These are phyloP conservation scores for Cadophora malorum DNA, from an alignment of 2,329 filamentous ascomycete genomes.

Conservation along the genomic window DNA sequence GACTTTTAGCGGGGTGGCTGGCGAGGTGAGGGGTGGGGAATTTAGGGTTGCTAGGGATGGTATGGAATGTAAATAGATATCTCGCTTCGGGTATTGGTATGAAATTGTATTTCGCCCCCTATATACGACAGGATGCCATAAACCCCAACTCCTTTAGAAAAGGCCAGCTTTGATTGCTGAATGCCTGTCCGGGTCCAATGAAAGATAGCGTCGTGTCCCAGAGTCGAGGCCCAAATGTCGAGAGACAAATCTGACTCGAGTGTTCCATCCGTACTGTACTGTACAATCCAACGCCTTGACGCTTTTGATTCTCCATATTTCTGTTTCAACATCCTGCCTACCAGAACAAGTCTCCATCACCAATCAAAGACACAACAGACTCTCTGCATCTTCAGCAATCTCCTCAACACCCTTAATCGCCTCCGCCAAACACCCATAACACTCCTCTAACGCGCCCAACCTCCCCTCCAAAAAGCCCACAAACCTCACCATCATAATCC, in stretches of 20 bases:
- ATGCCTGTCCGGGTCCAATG: not conserved
- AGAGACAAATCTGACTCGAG: not conserved
- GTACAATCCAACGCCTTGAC: slow-evolving; percentile 1
- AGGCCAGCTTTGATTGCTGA: not conserved
- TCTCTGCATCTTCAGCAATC: not conserved
- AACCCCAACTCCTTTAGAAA: not conserved
- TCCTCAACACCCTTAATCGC: not conserved
- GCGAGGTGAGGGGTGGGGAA: not conserved
- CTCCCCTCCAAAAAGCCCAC: slow-evolving; percentile 29
- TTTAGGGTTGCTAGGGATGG: not conserved
- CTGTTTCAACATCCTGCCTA: too few species aligned
- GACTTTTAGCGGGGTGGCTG: not conserved
- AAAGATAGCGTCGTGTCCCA: not conserved
- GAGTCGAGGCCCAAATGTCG: not conserved
- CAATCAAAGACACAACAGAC: not conserved
- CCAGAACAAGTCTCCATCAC: not conserved
- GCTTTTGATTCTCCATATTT: not conserved
- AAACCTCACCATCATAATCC: slow-evolving; percentile 30
- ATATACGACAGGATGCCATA: not conserved
- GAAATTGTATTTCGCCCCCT: not conserved
- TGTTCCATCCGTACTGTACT: not conserved
- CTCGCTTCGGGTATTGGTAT: not conserved
- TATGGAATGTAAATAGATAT: not conserved
- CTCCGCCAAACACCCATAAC: slow-evolving; percentile 5
- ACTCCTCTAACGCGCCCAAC: slow-evolving; percentile 7